Percentiles rank a stretch among this genome's conserved stretches.
Evolutionary conservation across 2,329 filamentous ascomycete species (phyloP).

Genomic region (Colletotrichum melonis): DNA sequence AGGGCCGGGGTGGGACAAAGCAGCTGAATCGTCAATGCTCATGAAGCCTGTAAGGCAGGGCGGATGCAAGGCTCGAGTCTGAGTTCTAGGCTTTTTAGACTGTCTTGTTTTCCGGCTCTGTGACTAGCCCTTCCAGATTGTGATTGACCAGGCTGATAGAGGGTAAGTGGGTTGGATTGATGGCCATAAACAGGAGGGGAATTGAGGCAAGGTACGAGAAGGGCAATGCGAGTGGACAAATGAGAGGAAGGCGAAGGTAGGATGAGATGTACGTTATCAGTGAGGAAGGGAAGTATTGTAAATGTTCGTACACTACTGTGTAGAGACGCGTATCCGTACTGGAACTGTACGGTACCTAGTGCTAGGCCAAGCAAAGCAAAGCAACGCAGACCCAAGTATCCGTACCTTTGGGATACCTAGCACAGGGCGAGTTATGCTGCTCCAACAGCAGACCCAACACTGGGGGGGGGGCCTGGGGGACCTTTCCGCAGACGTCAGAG

Average conservation of each 20-base stretch:
- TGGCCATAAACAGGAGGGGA: neutral
- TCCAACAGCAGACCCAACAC: neutral
- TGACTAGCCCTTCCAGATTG: neutral
- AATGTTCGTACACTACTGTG: neutral
- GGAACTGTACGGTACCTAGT: neutral
- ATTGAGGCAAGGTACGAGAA: neutral
- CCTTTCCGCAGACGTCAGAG: constrained; percentile 1
- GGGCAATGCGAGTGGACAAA: neutral
- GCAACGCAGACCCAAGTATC: neutral
- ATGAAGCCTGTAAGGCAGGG: constrained; percentile 6
- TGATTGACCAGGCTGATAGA: neutral
- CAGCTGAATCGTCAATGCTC: constrained; percentile 23
- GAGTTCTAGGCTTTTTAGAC: neutral
- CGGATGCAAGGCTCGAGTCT: neutral
- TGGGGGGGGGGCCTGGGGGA: neutral
- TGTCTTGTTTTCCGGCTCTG: neutral
- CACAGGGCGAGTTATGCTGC: neutral
- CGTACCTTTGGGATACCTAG: neutral
- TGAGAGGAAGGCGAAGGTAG: neutral
- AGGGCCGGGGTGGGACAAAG: constrained; percentile 26
- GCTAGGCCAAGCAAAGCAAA: neutral
- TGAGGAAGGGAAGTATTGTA: neutral
- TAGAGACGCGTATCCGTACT: neutral
- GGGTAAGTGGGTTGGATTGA: neutral
- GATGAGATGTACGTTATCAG: neutral